Evolutionary conservation across 768 basidiomycete genomes (phyloP), one percentile per base, ranked within the genome.

Genomic region (Leccinum truebloodii): DNA sequence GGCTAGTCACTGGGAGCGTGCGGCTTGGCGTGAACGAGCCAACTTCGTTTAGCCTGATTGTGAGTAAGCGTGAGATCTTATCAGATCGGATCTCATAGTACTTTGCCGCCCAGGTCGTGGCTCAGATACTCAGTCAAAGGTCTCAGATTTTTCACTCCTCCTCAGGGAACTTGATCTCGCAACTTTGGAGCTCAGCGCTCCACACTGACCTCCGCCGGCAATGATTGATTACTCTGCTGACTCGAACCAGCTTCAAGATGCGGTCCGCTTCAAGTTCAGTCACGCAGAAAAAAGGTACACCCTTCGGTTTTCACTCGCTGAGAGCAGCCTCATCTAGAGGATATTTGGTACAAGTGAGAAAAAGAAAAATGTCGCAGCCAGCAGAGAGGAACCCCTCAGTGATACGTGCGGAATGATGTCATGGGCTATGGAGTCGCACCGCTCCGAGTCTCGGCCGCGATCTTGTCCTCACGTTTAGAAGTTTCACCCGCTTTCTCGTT

Each of bases 81-180:
- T 65, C 14, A 32, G 57, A 59, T 34, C 34, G 13, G 22, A 59
- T 35, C 8, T 30, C 26, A 28, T 22, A 49, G 34, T 35, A 20
- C 41, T 44, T 44, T 44, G n/a, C 41, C 41, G 41, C 41, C 41
- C 41, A n/a, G 41, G n/a, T 18, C 18, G 39, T 8, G 8, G 39
- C 39, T 39, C 37, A 44, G 20, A 9, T 44, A 24, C 22, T 2
- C 2, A 35, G 34, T 35, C 34, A 14, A 13, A 26, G 22, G 10
- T 13, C 35, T 52, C 28, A 24, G 22, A 9, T 37, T 37, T 54
- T 58, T 49, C 58, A 52, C 58, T 49, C 58, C 52, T 53, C 49
- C 22, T 57, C 39, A 18, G 18, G 8, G 39, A 39, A 3, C 39
- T 14, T 39, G 39, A 39, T 39, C 39, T 16, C 44, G n/a, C 44